Base-by-base conservation (phyloP, 1,284 basidiomycete genomes). In the Ceratobasidium sp. region DNA sequence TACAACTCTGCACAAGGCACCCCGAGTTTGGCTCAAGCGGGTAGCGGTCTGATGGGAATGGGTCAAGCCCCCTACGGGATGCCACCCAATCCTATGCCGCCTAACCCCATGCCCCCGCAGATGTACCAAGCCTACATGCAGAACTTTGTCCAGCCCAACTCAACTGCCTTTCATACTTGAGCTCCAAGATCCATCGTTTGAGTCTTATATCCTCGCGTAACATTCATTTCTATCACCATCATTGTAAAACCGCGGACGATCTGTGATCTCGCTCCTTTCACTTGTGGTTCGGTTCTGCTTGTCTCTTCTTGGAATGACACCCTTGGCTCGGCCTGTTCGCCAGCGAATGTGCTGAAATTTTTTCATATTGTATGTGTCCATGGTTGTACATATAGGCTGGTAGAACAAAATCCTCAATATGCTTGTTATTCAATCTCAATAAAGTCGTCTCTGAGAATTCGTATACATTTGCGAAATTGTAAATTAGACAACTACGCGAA, bases 61-160 rank as follows among this genome's bases (percentile, higher is more conserved):
- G 81, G 79, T 7, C 80, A 83, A n/a, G 75, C 84, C 33, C 90
- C 88, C 76, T 82, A 80, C 71, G 81, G 80, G 69, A 82, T 87
- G 78, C 76, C 83, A 19, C 87, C 86, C 75, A 79, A 83, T 41
- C 53, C 69, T 9, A 80, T 89, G 41, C 76, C 83, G 21, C 87
- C 86, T 75, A 79, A 83, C 41, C 53, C 69, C 9, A 80, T 89
- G 41, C 86, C 86, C 11, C 87, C 87, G 67, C 87, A 88, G 74
- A 78, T 88, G 73, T 91, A 91, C 76, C 86, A 89, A 78, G 82
- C 86, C 71, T 91, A 90, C 80, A 87, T 90, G 87, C 90, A 91
- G 53, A 56, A 56, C 42, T 67, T 56, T 53, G 54, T 67, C 41
- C 62, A 44, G 42, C 53, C 52, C 13, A 67, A 67, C 62, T 67